Conservation (phyloP, 2,329 filamentous ascomycete genomes). For the Ascomycota sp. region DNA sequence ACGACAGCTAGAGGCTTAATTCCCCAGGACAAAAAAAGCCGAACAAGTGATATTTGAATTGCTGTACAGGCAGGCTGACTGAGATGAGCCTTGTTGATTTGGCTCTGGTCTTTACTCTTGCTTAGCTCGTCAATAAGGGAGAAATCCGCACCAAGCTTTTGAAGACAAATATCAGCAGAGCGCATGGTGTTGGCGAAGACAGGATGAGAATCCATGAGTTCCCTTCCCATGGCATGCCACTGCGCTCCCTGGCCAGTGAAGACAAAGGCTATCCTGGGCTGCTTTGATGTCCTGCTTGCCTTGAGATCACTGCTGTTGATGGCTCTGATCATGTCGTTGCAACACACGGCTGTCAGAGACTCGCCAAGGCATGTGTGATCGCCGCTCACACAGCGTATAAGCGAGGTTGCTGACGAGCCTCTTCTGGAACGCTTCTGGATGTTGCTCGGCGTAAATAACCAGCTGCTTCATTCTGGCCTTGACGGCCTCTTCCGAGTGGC, state of each 20-base stretch:
- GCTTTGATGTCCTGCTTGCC: constrained; percentile 3
- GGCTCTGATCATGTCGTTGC: constrained; percentile 20
- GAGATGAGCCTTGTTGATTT: constrained; percentile 16
- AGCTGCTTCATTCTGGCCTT: constrained; percentile 10
- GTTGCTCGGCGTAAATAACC: constrained; percentile 17
- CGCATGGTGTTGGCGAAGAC: constrained; percentile 13
- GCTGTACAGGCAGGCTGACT: constrained; percentile 22
- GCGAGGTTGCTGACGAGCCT: constrained; percentile 22
- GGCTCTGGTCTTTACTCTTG: constrained; percentile 11
- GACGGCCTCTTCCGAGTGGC: constrained; percentile 14
- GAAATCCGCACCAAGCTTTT: constrained; percentile 13
- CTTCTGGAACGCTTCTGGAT: constrained; percentile 18
- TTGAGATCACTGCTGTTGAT: constrained; percentile 13
- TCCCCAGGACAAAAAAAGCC: constrained; percentile 20
- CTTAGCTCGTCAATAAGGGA: constrained; percentile 16
- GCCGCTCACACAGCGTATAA: constrained; percentile 23
- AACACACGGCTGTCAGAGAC: constrained; percentile 19
- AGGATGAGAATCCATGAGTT: constrained; percentile 13
- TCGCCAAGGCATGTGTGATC: constrained; percentile 21
- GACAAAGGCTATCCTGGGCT: constrained; percentile 10
- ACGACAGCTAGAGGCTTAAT: constrained; percentile 16
- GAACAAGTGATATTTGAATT: constrained; percentile 23
- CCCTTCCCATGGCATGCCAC: constrained; percentile 16
- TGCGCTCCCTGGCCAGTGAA: constrained; percentile 20
- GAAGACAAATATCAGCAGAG: constrained; percentile 11